Conservation (phyloP, 1,284 basidiomycete species). For the Mrakiaceae sp. region DNA sequence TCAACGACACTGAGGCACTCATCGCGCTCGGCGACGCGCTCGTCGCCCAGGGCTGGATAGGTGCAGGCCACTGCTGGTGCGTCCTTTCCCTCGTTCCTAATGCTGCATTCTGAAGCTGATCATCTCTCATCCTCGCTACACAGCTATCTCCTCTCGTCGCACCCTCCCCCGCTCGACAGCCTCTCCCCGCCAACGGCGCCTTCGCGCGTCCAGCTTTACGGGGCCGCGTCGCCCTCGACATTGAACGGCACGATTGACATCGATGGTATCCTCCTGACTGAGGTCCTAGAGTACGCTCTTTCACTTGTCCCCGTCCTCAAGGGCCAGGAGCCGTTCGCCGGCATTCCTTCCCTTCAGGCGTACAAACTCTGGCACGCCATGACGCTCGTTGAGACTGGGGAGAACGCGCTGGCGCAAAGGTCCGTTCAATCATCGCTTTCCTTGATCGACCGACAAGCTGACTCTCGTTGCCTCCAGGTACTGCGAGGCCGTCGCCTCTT, state of each 20-base stretch:
- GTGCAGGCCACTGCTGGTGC: conserved; percentile 87
- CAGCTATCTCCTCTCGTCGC: conserved; percentile 70
- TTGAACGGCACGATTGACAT: conserved; percentile 27
- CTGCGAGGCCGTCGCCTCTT: conserved; percentile 76
- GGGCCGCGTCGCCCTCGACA: conserved; percentile 41
- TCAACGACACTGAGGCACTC: conserved; percentile 52
- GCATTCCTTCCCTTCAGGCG: conserved; percentile 76
- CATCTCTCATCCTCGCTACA: background rate
- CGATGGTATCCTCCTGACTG: conserved; percentile 76
- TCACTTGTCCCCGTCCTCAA: conserved; percentile 61
- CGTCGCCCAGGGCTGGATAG: conserved; percentile 54
- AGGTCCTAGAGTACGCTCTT: conserved; percentile 84
- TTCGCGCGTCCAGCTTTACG: conserved; percentile 27
- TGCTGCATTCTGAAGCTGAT: background rate
- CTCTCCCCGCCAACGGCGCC: conserved; percentile 21
- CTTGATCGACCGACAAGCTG: background rate
- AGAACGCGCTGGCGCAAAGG: conserved; percentile 60
- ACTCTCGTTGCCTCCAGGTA: conserved; percentile 47
- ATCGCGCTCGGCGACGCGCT: conserved; percentile 81
- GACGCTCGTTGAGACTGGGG: conserved; percentile 65
- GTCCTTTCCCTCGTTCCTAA: conserved; percentile 22
- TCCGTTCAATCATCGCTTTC: conserved; percentile 31
- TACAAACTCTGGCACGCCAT: conserved; percentile 75
- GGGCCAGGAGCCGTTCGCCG: conserved; percentile 69
- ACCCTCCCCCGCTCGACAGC: conserved; percentile 25